Conservation (phyloP, 2,329 filamentous ascomycete genomes). For the Aspergillus floridensis region DNA sequence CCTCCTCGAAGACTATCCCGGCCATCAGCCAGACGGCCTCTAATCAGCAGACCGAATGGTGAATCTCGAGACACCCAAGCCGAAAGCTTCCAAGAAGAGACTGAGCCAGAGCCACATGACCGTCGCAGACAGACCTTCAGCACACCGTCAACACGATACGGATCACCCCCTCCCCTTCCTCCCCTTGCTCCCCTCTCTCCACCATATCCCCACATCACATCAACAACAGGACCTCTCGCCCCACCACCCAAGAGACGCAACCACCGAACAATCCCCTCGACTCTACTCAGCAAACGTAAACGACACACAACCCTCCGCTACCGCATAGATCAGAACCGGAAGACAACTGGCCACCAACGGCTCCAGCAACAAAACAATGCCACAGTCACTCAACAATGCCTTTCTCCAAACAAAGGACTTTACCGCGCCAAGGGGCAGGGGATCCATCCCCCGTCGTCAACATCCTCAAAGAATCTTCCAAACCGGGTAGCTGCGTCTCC, state of each 20-base stretch:
- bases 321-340: not conserved
- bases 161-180: too few relatives aligned
- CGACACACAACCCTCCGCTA: not conserved
- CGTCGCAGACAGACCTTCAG: too few relatives aligned
- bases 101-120: too few relatives aligned
- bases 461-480: not conserved
- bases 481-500: not conserved
- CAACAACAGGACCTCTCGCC: too few relatives aligned
- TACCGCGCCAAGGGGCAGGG: not conserved
- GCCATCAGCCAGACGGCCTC: too few relatives aligned
- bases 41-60: too few relatives aligned
- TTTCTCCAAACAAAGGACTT: not conserved
- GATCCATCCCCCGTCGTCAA: not conserved
- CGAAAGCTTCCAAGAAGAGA: too few relatives aligned
- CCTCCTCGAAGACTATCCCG: too few relatives aligned
- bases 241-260: not conserved
- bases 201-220: not conserved
- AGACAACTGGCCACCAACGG: not conserved
- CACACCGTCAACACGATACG: too few relatives aligned
- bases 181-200: too few relatives aligned
- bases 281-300: not conserved
- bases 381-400: not conserved
- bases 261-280: not conserved
- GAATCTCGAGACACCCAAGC: too few relatives aligned
- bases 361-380: not conserved